Conservation (phyloP, 2,329 filamentous ascomycete genomes). For the Fonsecaea multimorphosa region DNA sequence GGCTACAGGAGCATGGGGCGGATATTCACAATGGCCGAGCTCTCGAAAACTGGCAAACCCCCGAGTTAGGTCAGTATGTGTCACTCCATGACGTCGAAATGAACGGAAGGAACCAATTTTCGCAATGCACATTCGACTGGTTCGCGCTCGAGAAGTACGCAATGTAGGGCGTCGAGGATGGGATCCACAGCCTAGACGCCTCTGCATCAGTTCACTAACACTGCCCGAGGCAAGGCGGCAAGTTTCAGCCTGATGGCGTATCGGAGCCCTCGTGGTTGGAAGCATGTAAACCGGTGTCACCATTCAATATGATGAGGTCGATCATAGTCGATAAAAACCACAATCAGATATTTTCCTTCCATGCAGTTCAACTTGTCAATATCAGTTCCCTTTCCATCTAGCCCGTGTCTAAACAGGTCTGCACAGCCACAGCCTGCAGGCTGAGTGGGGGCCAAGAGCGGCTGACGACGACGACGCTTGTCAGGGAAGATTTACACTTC, state of each 20-base stretch:
- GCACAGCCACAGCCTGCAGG: not conserved
- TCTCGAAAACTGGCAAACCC: not conserved
- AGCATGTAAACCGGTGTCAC: not conserved
- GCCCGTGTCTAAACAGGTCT: too few species aligned
- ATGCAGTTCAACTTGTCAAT: too few species aligned
- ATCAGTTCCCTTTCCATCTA: too few species aligned
- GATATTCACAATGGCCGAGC: not conserved
- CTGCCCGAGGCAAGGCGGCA: not conserved
- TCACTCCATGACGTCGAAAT: slow-evolving; percentile 16
- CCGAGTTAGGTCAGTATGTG: slow-evolving; percentile 11
- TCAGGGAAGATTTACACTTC: not conserved
- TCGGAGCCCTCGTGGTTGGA: not conserved
- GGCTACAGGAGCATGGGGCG: not conserved
- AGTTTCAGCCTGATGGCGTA: not conserved
- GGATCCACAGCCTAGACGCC: not conserved
- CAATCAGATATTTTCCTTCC: too few species aligned
- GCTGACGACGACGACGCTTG: not conserved
- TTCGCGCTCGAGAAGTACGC: slow-evolving; percentile 14
- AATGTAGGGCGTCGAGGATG: not conserved
- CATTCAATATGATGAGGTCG: too few species aligned
- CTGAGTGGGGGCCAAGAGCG: not conserved
- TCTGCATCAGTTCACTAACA: not conserved
- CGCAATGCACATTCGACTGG: slow-evolving; percentile 21
- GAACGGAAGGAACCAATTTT: slow-evolving; percentile 15
- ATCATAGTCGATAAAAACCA: too few species aligned